Base-by-base conservation (phyloP, 352 stramenopile species). In the Phytophthora tubulina region DNA sequence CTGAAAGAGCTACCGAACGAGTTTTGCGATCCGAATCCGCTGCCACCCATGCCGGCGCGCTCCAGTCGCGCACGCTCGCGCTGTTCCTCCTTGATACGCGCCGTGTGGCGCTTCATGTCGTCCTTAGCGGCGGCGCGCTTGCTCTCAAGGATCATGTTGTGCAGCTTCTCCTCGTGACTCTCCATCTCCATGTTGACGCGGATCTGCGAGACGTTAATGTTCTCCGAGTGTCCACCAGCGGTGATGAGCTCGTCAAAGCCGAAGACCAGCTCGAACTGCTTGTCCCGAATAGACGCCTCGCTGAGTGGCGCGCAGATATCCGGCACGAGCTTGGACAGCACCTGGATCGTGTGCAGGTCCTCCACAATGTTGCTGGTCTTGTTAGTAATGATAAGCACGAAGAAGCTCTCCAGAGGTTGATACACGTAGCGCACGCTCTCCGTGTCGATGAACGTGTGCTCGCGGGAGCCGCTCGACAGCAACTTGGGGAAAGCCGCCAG, bases 401-500 rank as follows among this genome's bases (percentile, higher is more conserved):
- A 99, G 63, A 99, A 97, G 58, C 90, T 97, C 77, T 99, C 98
- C 32, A 99, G 91, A 27, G 98, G 97, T 73, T 99, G 97, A 81
- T 99, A 99, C 60, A 99, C 97, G 68, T 99, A 99, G 61, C 89
- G 88, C 57, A 99, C 97, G 61, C 90, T 98, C 63, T 99, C 98
- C 45, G 98, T 99, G 76, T 99, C 98, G 58, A 99, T 98, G 78
- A 99, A 99, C 67, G 97, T 99, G 86, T 99, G 98, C 81, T 99
- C 97, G 39, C 89, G 88, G 41, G 83, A 84, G 44, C 93, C 92
- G 55, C 90, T 97, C 13, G 96, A 98, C 64, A 99, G 83, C 21
- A 99, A 88, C 85, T 99, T 99, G 0, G 98, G 97, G 75, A 99
- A 99, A 10, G 98, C 98, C 21, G 97, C 98, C 41, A 99, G 79